These are phyloP conservation scores for Neonectria coccinea DNA, from an alignment of 2,329 filamentous ascomycete species.

Conservation along the genomic window DNA sequence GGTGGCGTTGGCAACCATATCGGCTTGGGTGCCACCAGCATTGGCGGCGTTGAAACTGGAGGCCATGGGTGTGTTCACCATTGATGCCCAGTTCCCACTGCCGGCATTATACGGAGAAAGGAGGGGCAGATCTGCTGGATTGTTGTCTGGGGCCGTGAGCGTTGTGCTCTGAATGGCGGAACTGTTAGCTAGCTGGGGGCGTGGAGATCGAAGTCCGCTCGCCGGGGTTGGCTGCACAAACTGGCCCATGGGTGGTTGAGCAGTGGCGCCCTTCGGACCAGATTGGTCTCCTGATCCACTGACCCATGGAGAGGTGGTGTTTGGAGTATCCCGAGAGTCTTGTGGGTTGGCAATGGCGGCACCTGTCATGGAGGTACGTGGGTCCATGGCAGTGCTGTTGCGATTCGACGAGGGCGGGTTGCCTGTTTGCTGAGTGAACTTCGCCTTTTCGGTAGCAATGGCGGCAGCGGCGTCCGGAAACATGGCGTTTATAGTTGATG, in stretches of 20 bases:
- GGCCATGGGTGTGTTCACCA: conserved; percentile 98
- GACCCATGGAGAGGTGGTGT: conserved; percentile 80
- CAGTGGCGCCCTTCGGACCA: conserved; percentile 79
- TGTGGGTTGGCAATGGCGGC: conserved; percentile 76
- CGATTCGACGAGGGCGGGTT: conserved; percentile 91
- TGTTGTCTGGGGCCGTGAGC: conserved; percentile 76
- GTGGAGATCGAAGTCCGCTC: conserved; percentile 81
- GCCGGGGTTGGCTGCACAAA: conserved; percentile 86
- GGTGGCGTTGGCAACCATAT: conserved; percentile 98
- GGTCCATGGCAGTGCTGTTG: conserved; percentile 85
- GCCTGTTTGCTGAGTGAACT: conserved; percentile 95
- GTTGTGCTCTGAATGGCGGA: conserved; percentile 86
- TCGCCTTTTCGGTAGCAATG: conserved; percentile 98
- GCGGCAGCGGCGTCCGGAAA: conserved; percentile 98
- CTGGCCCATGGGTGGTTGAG: conserved; percentile 90
- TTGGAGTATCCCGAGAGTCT: conserved; percentile 48
- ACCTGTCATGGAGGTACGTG: conserved; percentile 78
- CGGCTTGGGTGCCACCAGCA: conserved; percentile 76
- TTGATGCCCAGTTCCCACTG: conserved; percentile 96
- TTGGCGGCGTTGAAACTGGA: conserved; percentile 77
- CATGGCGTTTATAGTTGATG: conserved; percentile 97
- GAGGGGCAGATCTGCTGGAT: conserved; percentile 78
- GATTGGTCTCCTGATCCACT: conserved; percentile 63
- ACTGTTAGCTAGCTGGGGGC: conserved; percentile 75
- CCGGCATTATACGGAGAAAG: conserved; percentile 85